Evolutionary conservation across 352 stramenopile species (phyloP), one percentile per base, ranked within the genome.

Genomic region (Globisporangium nagaii): DNA sequence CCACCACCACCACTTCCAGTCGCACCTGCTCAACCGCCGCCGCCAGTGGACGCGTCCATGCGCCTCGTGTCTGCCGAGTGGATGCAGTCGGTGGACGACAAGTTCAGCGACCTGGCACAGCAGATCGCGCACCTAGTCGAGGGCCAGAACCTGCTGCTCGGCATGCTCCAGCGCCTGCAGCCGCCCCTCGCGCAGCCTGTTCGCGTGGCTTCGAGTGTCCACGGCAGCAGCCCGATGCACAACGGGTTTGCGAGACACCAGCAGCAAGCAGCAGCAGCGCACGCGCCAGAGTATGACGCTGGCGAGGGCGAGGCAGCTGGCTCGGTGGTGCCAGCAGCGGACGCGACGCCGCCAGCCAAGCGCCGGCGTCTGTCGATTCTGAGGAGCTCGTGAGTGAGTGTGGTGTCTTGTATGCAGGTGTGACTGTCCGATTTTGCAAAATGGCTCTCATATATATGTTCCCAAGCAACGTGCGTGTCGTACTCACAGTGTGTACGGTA

Each of bases 71-170:
- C 52, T 4, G n/a, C 13, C n/a, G 53, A 39, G 31, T 62, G 56
- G 56, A 62, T 62, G 56, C 22, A 32, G n/a, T 27, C 30, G 11
- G 39, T 62, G 2, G 49, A 45, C 20, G 32, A 47, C 19, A 32
- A 44, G 4, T 39, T 62, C n/a, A 34, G 25, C 24, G 47, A 43
- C 1, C 22, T 62, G 20, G n/a, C 56, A 24, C 55, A 62, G 22
- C 31, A 62, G 22, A 40, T 62, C 22, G 34, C 24, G 3, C 32
- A 39, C n/a, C 31, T 62, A 12, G 31, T 35, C 24, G 43, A 56
- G 31, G 47, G 47, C 7, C 56, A 62, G 22, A 56, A 43, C 25
- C 32, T 57, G 19, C 47, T 62, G n/a, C 46, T 62, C 1, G 47
- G 32, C 22, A 46, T 62, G 56, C 39, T 62, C 2, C 56, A 62